Base-by-base conservation (phyloP, 2,329 filamentous ascomycete species). In the Botryotinia globosa region DNA sequence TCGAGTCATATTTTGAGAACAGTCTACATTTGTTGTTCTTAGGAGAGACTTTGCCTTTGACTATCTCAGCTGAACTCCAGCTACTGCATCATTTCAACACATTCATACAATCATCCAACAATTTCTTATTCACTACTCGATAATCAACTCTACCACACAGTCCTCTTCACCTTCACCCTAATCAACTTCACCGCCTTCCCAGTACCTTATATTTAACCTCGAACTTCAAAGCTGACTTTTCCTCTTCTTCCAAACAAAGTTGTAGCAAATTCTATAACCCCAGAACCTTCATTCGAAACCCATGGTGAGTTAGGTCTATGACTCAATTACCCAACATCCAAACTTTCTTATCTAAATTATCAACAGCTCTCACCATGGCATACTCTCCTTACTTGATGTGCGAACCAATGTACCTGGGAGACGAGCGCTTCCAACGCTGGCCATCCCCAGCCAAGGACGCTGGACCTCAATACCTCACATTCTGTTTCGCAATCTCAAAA, bases 241-340 rank as follows among this genome's bases (percentile, higher is more conserved):
- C 20, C 29, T 32, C n/a, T 42, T 29, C 9, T 32, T 29, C 14
- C 39, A 14, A 12, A 56, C 39, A 58, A 37, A 68, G 48, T 4
- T 20, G 34, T n/a, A 16, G 16, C 25, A 16, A 3, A 54, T 56
- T 9, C 37, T 44, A 37, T 18, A 44, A 4, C 3, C 12, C 1
- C 16, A 32, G 45, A 67, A 56, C 25, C 25, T 63, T 63, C n/a
- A 25, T n/a, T 39, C 22, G 4, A 34, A 22, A n/a, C 25, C 34
- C n/a, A 51, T 68, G n/a, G 65, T 58, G 37, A 68, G 65, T 65
- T 54, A 68, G 65, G 37, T 67, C 34, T 29, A 54, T 56, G 32
- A 16, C 29, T 48, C 48, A 68, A 56, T 32, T 63, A 63, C 18
- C 32, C 29, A 22, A 29, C 32, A 56, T 42, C 10, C 20, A 68